Evolutionary conservation across 495 filamentous ascomycete species (phyloP), one percentile per base, ranked within the genome.

Genomic region (Aspergillus sclerotioniger): DNA sequence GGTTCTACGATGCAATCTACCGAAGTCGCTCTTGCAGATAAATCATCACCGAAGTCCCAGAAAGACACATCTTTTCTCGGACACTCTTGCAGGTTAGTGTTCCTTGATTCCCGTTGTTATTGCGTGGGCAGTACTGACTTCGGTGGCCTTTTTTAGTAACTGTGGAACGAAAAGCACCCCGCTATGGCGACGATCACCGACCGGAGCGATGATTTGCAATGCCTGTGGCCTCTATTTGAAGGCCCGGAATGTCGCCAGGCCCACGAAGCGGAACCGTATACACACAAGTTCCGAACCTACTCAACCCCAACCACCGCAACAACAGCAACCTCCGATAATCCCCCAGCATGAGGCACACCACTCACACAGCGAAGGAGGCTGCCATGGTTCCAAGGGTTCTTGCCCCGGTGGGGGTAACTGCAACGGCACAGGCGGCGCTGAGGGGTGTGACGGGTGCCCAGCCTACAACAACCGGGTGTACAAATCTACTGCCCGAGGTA

Each of bases 391-490:
- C 12, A 83, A 83, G 28, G 94, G 94, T n/a, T 91, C 92, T 15
- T 98, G 94, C 72, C 94, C 94, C 6, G 94, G 94, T 39, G 95
- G 93, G 53, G 94, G 94, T 43, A 89, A 86, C 57, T 98, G 94
- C 73, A 97, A 98, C 75, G 94, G 94, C 15, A 97, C 94, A 28
- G 94, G 94, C 44, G 94, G 94, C 59, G 90, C 92, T n/a, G 89
- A 95, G 61, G 94, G 90, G 21, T 98, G 94, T 70, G 91, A 89
- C 68, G 94, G 94, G 12, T 98, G 94, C 64, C 94, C 94, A 32
- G 95, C 95, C 6, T 98, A 87, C 78, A 98, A 98, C 77, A 98
- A 98, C 71, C 84, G 94, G 45, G 85, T 98, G 45, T 89, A 92
- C 53, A 96, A 96, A 73, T 89, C 89, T 49, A 89, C 71, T 6